These are phyloP conservation scores for Diplodia seriata DNA, from an alignment of 2,329 filamentous ascomycete species.

Conservation along the genomic window DNA sequence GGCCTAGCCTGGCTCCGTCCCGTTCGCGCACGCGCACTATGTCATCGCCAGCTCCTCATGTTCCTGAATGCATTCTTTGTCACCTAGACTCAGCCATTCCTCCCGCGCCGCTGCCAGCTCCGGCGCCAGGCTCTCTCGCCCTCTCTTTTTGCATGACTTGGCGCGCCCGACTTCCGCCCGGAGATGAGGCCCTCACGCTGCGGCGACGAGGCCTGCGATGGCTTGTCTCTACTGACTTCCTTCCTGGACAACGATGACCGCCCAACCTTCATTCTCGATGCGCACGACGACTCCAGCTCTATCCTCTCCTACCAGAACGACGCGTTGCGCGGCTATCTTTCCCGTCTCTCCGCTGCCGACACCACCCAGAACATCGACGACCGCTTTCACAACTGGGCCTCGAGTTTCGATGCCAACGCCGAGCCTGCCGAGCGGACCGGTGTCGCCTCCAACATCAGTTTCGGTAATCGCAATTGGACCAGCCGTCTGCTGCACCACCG, in stretches of 20 bases:
- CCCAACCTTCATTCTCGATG: slow-evolving; percentile 28
- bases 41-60: neutral
- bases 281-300: slow-evolving; percentile 1
- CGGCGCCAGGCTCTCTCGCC: neutral
- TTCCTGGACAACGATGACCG: slow-evolving; percentile 29
- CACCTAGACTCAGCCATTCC: neutral
- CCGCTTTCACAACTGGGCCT: slow-evolving; percentile 9
- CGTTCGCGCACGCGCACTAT: neutral
- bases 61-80: slow-evolving; percentile 12
- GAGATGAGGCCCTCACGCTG: neutral
- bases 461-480: slow-evolving; percentile 20
- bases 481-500: slow-evolving; percentile 7
- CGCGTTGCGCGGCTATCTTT: slow-evolving; percentile 11
- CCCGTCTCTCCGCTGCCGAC: slow-evolving; percentile 8
- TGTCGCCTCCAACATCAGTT: slow-evolving; percentile 12
- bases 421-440: neutral
- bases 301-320: slow-evolving; percentile 18
- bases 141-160: neutral
- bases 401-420: slow-evolving; percentile 3
- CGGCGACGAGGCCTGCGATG: neutral
- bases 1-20: neutral
- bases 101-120: neutral
- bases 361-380: slow-evolving; percentile 4
- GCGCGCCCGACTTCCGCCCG: neutral
- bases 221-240: slow-evolving; percentile 9